These are phyloP conservation scores for Harrya chromipes DNA, from an alignment of 768 basidiomycete genomes.

Conservation along the genomic window DNA sequence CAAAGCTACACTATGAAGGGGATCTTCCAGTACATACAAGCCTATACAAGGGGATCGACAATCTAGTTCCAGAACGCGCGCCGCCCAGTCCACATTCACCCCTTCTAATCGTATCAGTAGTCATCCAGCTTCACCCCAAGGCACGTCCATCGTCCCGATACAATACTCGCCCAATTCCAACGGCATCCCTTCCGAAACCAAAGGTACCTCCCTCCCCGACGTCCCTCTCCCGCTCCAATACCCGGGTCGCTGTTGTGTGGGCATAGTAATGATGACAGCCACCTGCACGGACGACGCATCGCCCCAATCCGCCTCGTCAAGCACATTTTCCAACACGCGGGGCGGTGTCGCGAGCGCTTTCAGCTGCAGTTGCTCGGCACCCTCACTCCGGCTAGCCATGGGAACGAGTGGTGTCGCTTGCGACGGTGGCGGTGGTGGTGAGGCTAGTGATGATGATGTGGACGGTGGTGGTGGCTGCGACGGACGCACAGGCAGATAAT, in stretches of 20 bases:
- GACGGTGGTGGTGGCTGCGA: neutral
- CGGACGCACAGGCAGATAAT: neutral
- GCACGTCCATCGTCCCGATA: constrained; percentile 23
- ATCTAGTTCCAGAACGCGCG: too few species aligned
- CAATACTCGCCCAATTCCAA: constrained; percentile 34
- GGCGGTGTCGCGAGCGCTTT: neutral
- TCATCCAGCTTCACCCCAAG: constrained; percentile 12
- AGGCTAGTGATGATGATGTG: neutral
- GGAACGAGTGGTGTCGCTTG: too few species aligned
- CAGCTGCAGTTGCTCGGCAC: too few species aligned
- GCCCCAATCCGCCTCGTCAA: constrained; percentile 1
- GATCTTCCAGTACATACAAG: too few species aligned
- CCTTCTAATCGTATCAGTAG: neutral
- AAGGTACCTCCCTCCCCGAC: neutral
- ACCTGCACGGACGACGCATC: constrained; percentile 32
- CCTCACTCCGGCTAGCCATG: too few species aligned
- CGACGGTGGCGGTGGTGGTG: too few species aligned
- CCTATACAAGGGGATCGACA: too few species aligned
- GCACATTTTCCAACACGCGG: neutral
- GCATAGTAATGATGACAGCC: constrained; percentile 42
- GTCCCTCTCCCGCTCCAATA: neutral
- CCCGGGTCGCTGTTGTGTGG: constrained; percentile 18
- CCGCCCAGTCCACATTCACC: too few species aligned
- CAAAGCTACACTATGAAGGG: too few species aligned
- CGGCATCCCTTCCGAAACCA: constrained; percentile 19